phyloP scores from a whole-genome alignment of 1,284 basidiomycete genomes.

The Ustilago cynodontis region DNA sequence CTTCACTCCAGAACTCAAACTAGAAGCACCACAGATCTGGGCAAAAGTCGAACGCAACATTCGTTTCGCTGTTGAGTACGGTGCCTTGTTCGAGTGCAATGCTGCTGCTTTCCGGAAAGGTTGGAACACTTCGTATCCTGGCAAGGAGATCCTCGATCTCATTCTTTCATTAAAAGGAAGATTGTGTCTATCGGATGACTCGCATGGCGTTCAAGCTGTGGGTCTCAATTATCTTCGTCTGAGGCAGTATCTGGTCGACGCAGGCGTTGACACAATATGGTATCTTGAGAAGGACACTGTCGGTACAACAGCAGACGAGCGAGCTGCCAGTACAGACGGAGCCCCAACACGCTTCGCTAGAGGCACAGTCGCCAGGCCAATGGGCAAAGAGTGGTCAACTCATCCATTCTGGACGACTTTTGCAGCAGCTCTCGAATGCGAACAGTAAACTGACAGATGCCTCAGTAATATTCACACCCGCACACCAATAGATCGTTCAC shows the following conservation, averaged over 20 bases:
- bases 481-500: neutral
- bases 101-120: conserved; percentile 92
- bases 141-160: conserved; percentile 79
- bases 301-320: neutral
- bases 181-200: conserved; percentile 92
- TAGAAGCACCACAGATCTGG: conserved; percentile 73
- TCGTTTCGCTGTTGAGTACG: conserved; percentile 80
- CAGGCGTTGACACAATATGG: conserved; percentile 80
- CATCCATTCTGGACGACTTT: conserved; percentile 41
- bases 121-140: conserved; percentile 87
- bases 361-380: conserved; percentile 33
- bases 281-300: conserved; percentile 71
- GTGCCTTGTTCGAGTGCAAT: conserved; percentile 92
- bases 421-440: conserved; percentile 9
- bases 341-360: conserved; percentile 30
- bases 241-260: conserved; percentile 77
- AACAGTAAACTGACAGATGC: neutral
- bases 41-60: conserved; percentile 82
- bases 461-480: neutral
- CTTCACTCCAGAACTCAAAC: conserved; percentile 74
- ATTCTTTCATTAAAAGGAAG: conserved; percentile 79
- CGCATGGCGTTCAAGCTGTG: conserved; percentile 88
- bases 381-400: conserved; percentile 32
- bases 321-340: neutral
- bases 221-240: conserved; percentile 85